These are phyloP conservation scores for Xerocomellus dryophilus DNA, from an alignment of 768 basidiomycete species.

Conservation along the genomic window DNA sequence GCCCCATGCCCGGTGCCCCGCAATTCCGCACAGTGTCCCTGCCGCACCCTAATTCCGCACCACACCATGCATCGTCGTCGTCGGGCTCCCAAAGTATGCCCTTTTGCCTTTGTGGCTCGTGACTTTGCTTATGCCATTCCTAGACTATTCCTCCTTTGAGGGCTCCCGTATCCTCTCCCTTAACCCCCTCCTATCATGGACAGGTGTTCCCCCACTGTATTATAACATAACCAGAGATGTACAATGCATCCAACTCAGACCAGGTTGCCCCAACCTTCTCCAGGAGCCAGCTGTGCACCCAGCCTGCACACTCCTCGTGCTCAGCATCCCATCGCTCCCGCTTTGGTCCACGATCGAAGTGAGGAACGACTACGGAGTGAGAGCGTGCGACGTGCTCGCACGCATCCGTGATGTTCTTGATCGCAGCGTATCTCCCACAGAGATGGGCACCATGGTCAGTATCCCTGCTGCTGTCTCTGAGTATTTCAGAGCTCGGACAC, in stretches of 20 bases:
- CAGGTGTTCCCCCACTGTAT: constrained; percentile 14
- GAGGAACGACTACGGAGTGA: constrained; percentile 26
- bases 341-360: constrained; percentile 32
- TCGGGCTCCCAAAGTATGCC: constrained; percentile 20
- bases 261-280: constrained; percentile 16
- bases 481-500: constrained; percentile 29
- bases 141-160: constrained; percentile 15
- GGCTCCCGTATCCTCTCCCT: constrained; percentile 18
- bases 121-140: neutral
- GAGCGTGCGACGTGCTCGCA: constrained; percentile 27
- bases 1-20: constrained; percentile 24
- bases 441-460: constrained; percentile 28
- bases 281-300: constrained; percentile 26
- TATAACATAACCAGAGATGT: constrained; percentile 29
- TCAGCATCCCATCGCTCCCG: constrained; percentile 24
- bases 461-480: constrained; percentile 22
- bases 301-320: constrained; percentile 9
- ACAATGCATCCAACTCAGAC: constrained; percentile 20
- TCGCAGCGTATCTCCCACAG: constrained; percentile 23
- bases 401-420: constrained; percentile 29
- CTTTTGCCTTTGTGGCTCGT: neutral
- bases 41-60: constrained; percentile 31
- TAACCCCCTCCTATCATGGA: constrained; percentile 27
- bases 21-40: constrained; percentile 28
- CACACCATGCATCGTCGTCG: constrained; percentile 16